Evolutionary conservation across 1,139 yeast species (phyloP), one percentile per base, ranked within the genome.

Genomic region (Komagataea norvegica): DNA sequence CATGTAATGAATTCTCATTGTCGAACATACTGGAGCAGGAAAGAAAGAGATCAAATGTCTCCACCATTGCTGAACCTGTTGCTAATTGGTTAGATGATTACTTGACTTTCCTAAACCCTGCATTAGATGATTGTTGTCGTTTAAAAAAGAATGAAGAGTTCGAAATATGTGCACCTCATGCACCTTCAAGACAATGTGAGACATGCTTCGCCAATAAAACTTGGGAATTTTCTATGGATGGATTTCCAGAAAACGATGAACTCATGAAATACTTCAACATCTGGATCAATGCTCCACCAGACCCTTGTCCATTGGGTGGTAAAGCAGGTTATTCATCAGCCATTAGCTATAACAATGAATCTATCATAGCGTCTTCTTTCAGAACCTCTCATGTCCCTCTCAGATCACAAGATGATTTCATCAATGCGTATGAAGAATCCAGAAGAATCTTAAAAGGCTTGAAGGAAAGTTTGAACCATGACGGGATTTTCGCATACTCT

Each of bases 41-140:
- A 55, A 74, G 83, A 39, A 76, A 79, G 45, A 64, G 96, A 33
- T 67, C 79, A 0, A 65, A 74, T 2, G 54, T 66, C 8, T 81
- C 93, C 1, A 80, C 82, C 10, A 70, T 91, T 32, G 72, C 74
- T 2, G 93, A 85, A 34, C 96, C 97, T 0, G 75, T 87, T 2
- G 79, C 96, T 1, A 82, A 83, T 51, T 91, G 97, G 97, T 65
- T 88, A 37, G 98, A 91, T 59, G 97, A 91, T 55, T 89, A 77
- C 56, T 68, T 91, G 46, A 72, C 79, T 33, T 91, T 93, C 84
- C 64, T 89, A 44, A 88, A 88, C 54, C 98, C 98, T 0, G 74
- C 74, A 31, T 67, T 89, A 37, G 93, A 82, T 48, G 83, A 84
- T 49, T 91, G 98, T 60, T 91, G 97, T 55, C 67, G 94, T 21